Conservation (phyloP, 257 asterid species). For the Voacanga thouarsii region DNA sequence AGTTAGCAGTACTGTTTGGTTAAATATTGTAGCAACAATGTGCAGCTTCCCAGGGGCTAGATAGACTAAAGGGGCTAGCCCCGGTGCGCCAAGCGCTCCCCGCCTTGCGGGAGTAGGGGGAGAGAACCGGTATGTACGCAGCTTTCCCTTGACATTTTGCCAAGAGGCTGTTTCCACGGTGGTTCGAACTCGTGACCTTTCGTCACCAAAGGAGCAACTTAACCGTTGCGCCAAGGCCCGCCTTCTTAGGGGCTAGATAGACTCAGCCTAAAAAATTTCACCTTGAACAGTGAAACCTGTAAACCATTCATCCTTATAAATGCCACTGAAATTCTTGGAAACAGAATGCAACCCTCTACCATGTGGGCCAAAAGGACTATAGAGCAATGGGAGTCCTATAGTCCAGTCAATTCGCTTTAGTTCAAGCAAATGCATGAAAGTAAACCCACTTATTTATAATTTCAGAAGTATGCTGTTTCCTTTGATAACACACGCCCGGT, state of each 20-base stretch:
- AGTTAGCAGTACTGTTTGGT: not conserved
- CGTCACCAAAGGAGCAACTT: too few relatives aligned
- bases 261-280: not conserved
- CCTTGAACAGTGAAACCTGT: not conserved
- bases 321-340: not conserved
- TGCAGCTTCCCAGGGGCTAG: not conserved
- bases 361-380: not conserved
- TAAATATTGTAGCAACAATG: not conserved
- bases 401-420: not conserved
- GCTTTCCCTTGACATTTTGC: too few relatives aligned
- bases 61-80: too few relatives aligned
- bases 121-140: too few relatives aligned
- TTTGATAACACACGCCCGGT: not conserved
- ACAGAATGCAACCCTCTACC: not conserved
- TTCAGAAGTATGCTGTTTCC: not conserved
- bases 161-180: too few relatives aligned
- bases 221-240: too few relatives aligned
- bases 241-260: too few relatives aligned
- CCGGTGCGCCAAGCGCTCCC: too few relatives aligned
- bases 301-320: not conserved
- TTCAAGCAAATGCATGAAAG: too few relatives aligned
- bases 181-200: too few relatives aligned
- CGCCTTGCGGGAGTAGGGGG: too few relatives aligned
- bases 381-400: too few relatives aligned
- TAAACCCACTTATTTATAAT: not conserved